Percentiles rank a stretch among this genome's conserved stretches.
Evolutionary conservation across 352 stramenopile genomes (phyloP).

Genomic region (Globisporangium paddicum): DNA sequence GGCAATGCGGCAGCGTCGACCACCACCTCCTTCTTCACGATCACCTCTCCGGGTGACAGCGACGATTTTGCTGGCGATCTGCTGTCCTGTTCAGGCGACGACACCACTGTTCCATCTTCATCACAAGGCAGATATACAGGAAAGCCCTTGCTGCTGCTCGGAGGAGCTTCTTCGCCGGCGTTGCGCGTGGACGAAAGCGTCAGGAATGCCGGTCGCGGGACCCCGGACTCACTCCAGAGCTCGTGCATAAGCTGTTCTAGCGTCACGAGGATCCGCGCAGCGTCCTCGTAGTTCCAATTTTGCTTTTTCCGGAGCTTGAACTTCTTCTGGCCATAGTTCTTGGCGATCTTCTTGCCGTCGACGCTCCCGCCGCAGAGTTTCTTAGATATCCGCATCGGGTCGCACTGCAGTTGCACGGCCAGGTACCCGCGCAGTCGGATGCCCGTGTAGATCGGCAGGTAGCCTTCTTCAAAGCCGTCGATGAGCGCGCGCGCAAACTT

Average conservation of each 20-base stretch:
- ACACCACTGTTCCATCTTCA: background rate
- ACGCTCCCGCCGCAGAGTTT: constrained; percentile 71
- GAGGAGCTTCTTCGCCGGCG: constrained; percentile 19
- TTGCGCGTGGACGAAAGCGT: constrained; percentile 67
- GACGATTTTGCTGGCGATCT: background rate
- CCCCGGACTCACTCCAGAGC: constrained; percentile 52
- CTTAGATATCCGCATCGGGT: constrained; percentile 81
- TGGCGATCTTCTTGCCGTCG: constrained; percentile 61
- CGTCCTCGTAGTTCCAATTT: constrained; percentile 46
- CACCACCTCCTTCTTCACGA: constrained; percentile 26
- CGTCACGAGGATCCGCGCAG: constrained; percentile 28
- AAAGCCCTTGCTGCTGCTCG: background rate
- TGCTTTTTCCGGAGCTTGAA: constrained; percentile 64
- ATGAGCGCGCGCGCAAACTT: constrained; percentile 52
- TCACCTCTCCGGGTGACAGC: background rate
- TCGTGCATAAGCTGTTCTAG: constrained; percentile 49
- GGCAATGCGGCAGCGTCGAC: constrained; percentile 54
- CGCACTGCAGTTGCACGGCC: constrained; percentile 70
- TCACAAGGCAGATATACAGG: constrained; percentile 1
- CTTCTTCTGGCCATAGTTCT: constrained; percentile 80
- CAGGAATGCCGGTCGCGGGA: constrained; percentile 42
- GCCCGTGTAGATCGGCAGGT: constrained; percentile 67
- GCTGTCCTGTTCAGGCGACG: background rate
- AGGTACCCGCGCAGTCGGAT: constrained; percentile 72
- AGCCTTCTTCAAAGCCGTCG: constrained; percentile 67